These are phyloP conservation scores for Jatropha curcas DNA, from an alignment of 345 rosid species.

Conservation along the genomic window DNA sequence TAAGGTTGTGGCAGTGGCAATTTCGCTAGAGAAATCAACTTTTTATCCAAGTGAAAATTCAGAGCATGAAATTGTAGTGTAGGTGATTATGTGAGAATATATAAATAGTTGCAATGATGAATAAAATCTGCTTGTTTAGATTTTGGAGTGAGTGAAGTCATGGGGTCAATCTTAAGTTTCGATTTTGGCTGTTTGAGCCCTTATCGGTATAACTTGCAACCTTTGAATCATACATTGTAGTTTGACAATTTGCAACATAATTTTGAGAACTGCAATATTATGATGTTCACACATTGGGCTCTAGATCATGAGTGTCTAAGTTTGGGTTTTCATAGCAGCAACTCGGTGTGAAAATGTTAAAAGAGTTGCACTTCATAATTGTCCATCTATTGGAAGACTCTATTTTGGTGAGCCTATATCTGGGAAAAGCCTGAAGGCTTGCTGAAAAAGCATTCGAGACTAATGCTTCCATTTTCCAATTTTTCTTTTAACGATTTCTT, in stretches of 20 bases:
- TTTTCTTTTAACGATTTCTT: background rate
- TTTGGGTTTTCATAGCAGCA: background rate
- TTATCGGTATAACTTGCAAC: background rate
- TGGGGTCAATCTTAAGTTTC: background rate
- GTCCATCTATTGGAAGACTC: background rate
- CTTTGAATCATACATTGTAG: background rate
- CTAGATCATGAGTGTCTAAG: background rate
- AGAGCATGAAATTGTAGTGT: background rate
- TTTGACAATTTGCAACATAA: background rate
- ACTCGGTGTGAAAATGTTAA: background rate
- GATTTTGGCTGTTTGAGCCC: background rate
- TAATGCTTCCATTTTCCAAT: background rate
- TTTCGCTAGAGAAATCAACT: background rate
- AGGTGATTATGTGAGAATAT: background rate
- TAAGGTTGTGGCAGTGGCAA: background rate
- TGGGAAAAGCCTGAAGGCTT: background rate
- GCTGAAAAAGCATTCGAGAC: background rate
- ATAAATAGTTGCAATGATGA: background rate
- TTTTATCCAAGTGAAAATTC: background rate
- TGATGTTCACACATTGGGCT: background rate
- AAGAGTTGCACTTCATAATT: background rate
- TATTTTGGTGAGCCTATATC: background rate
- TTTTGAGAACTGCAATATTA: too few relatives aligned
- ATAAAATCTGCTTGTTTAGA: background rate
- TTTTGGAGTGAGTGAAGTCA: background rate